Conservation (phyloP, 2,329 filamentous ascomycete genomes). For the Apiospora kogelbergensis region DNA sequence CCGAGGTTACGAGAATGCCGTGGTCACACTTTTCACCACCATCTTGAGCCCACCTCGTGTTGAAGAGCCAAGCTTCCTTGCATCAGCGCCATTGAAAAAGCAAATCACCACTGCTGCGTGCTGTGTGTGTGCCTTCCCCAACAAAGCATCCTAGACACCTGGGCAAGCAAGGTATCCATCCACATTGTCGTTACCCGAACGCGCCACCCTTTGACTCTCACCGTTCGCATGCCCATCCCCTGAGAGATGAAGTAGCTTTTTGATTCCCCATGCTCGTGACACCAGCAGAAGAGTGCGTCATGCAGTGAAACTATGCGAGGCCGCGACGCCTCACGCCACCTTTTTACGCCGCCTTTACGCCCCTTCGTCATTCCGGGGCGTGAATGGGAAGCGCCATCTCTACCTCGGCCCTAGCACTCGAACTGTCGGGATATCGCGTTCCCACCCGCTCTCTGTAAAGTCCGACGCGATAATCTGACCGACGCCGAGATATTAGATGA, state of each 20-base stretch:
- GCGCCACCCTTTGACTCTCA: background rate
- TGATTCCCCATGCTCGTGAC: background rate
- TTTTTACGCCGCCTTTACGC: background rate
- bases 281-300: background rate
- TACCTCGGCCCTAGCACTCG: background rate
- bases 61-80: background rate
- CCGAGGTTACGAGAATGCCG: background rate
- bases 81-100: background rate
- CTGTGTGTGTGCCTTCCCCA: background rate
- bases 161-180: background rate
- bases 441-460: too few relatives aligned
- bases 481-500: background rate
- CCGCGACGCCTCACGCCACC: background rate
- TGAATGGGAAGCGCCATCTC: background rate
- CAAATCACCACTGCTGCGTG: background rate
- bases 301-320: background rate
- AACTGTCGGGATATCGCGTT: background rate
- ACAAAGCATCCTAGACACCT: background rate
- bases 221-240: background rate
- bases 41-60: background rate
- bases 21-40: background rate
- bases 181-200: background rate
- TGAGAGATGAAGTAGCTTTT: background rate
- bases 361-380: background rate
- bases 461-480: background rate